phyloP scores from a whole-genome alignment of 192 early-diverging fungal species.

The Lobosporangium transversale region DNA sequence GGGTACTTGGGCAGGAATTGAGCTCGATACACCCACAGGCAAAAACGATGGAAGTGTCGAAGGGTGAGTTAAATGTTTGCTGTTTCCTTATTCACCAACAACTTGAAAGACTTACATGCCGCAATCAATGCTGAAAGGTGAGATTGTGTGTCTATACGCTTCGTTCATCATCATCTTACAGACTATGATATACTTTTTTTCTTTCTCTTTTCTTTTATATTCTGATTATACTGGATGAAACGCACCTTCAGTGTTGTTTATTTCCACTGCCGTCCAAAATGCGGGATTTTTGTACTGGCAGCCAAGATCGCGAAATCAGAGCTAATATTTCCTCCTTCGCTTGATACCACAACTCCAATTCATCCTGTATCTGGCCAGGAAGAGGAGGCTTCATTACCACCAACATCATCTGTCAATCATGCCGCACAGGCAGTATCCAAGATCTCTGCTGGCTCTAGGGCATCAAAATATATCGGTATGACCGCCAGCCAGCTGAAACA shows the following conservation, averaged over 20 bases:
- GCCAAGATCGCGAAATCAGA: constrained; percentile 62
- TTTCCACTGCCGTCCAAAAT: constrained; percentile 74
- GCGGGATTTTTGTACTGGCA: constrained; percentile 78
- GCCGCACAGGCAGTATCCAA: constrained; percentile 57
- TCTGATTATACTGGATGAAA: too few relatives aligned
- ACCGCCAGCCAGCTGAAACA: constrained; percentile 64
- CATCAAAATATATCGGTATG: constrained; percentile 67
- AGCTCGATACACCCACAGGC: constrained; percentile 74
- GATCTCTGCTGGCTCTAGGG: constrained; percentile 66
- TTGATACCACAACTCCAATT: constrained; percentile 10
- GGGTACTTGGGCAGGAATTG: constrained; percentile 84
- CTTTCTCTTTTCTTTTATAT: neutral
- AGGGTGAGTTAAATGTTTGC: constrained; percentile 57
- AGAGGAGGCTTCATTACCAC: constrained; percentile 1
- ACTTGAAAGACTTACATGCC: too few relatives aligned
- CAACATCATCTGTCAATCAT: constrained; percentile 40
- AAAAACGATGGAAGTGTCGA: constrained; percentile 83
- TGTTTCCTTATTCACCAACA: constrained; percentile 8
- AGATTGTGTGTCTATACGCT: too few relatives aligned
- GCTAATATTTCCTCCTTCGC: constrained; percentile 17
- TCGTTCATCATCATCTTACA: too few relatives aligned
- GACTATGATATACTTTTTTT: too few relatives aligned
- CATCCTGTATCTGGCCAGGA: constrained; percentile 34
- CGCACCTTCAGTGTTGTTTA: constrained; percentile 64
- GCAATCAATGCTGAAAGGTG: too few relatives aligned